phyloP scores from a whole-genome alignment of 805 yeast species.

The Candida tammaniensis region DNA sequence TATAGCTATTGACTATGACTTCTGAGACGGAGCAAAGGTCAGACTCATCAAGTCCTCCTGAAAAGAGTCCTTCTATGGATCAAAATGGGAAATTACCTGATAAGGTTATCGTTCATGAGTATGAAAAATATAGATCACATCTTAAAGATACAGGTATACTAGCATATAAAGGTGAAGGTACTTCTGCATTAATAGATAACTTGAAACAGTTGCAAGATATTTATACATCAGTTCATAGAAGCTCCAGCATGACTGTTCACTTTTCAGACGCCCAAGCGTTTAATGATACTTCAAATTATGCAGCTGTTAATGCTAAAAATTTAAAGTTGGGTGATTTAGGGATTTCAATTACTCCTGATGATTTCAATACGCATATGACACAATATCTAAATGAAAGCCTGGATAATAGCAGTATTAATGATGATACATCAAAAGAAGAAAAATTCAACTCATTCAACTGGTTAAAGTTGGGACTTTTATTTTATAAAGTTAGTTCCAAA shows the following conservation, averaged over 20 bases:
- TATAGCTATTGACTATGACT: no score
- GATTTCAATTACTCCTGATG: conserved; percentile 46
- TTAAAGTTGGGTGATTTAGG: conserved; percentile 57
- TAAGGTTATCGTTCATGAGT: conserved; percentile 1
- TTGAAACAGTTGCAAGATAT: conserved; percentile 13
- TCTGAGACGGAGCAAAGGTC: conserved; percentile 1
- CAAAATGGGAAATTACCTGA: not conserved
- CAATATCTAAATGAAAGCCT: conserved; percentile 17
- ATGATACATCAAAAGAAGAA: conserved; percentile 14
- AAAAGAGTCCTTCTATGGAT: not conserved
- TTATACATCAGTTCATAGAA: conserved; percentile 5
- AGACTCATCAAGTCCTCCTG: conserved; percentile 6
- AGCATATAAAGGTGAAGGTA: conserved; percentile 13
- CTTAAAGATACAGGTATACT: conserved; percentile 9
- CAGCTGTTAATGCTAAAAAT: conserved; percentile 62
- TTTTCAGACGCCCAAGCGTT: conserved; percentile 62
- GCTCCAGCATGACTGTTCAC: conserved; percentile 15
- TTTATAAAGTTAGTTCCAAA: conserved; percentile 42
- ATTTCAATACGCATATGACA: conserved; percentile 40
- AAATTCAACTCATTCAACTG: conserved; percentile 53
- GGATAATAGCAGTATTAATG: conserved; percentile 10
- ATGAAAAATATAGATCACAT: conserved; percentile 8
- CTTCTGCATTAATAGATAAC: conserved; percentile 7
- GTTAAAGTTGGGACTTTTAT: conserved; percentile 55
- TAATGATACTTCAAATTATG: conserved; percentile 56